phyloP scores from a whole-genome alignment of 257 asterid species.

The Solanum sitiens region DNA sequence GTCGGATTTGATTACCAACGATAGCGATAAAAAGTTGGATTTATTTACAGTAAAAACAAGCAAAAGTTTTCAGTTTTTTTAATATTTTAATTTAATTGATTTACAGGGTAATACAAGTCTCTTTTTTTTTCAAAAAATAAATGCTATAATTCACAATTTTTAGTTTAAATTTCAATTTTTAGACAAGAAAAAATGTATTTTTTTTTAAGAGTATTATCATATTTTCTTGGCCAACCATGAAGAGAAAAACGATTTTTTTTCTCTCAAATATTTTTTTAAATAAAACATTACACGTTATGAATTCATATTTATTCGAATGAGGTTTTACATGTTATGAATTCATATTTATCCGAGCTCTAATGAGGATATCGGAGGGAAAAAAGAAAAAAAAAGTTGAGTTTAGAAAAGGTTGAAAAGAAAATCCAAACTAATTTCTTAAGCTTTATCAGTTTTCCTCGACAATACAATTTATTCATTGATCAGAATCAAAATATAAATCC shows the following conservation, averaged over 20 bases:
- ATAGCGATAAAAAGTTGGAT: background rate
- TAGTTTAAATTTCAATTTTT: background rate
- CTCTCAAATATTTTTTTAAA: too few species aligned
- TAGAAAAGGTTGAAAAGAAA: background rate
- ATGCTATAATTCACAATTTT: background rate
- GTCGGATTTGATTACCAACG: slow-evolving; percentile 10
- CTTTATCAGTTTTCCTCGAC: background rate
- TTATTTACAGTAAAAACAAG: background rate
- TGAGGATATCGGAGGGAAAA: background rate
- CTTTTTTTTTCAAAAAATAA: background rate
- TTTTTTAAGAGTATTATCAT: background rate
- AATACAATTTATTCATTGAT: background rate
- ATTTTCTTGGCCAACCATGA: background rate
- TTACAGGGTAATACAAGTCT: background rate
- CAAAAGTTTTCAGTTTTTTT: background rate
- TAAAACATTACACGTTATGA: background rate
- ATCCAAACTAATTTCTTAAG: background rate
- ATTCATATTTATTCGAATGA: background rate
- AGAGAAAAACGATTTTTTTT: background rate
- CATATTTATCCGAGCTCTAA: background rate
- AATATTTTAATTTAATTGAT: background rate
- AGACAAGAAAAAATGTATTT: background rate
- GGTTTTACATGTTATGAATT: background rate
- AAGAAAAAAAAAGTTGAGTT: background rate
- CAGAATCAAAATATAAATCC: background rate